phyloP scores from a whole-genome alignment of 2,329 filamentous ascomycete genomes.

The Ophioceras dolichostomum region DNA sequence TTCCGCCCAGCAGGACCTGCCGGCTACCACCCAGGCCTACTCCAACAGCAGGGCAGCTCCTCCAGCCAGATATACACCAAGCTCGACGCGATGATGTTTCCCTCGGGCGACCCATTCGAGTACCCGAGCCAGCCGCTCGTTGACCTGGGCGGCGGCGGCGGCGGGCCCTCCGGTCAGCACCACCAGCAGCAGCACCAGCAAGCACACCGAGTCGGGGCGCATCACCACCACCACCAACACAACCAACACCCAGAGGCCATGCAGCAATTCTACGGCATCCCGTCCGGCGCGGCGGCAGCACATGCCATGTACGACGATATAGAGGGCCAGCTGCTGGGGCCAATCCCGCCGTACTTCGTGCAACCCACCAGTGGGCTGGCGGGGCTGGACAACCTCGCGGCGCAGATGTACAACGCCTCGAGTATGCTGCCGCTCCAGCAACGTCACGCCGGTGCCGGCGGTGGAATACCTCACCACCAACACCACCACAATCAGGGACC shows the following conservation, averaged over 20 bases:
- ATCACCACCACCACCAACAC: background rate
- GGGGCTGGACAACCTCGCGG: constrained; percentile 6
- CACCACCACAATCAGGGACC: background rate
- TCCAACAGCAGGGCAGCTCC: constrained; percentile 15
- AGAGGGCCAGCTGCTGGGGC: constrained; percentile 61
- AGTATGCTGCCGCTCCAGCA: constrained; percentile 7
- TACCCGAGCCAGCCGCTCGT: constrained; percentile 66
- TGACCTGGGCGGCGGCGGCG: constrained; percentile 23
- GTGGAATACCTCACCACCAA: too few relatives aligned
- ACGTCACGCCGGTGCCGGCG: too few relatives aligned
- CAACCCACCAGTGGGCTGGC: constrained; percentile 4
- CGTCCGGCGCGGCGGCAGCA: too few relatives aligned
- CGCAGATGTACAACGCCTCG: constrained; percentile 8
- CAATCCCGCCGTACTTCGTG: constrained; percentile 26
- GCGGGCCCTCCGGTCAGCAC: background rate
- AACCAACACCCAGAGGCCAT: constrained; percentile 18
- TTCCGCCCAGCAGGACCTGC: constrained; percentile 18
- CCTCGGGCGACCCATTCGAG: constrained; percentile 63
- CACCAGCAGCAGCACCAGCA: constrained; percentile 9
- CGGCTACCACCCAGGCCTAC: constrained; percentile 10
- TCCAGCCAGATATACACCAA: constrained; percentile 45
- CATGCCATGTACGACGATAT: constrained; percentile 58
- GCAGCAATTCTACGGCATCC: constrained; percentile 36
- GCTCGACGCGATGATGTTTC: constrained; percentile 70
- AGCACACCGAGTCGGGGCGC: too few relatives aligned